phyloP scores from a whole-genome alignment of 768 basidiomycete genomes.

The Lactarius vividus region DNA sequence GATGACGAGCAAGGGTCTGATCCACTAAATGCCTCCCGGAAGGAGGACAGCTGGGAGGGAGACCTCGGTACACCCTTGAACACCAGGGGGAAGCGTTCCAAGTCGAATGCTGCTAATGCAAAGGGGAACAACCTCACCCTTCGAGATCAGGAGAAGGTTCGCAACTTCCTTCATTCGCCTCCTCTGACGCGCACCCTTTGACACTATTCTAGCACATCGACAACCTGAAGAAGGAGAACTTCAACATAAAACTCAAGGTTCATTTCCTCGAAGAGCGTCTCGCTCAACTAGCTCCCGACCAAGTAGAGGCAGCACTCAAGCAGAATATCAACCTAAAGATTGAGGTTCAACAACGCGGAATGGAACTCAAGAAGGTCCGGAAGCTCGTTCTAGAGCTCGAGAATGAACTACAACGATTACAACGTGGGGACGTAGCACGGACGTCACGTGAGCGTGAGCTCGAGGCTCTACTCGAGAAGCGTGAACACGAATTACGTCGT shows the following conservation, averaged over 20 bases:
- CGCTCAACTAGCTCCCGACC: constrained; percentile 84
- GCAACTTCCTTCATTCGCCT: constrained; percentile 24
- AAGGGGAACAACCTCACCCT: constrained; percentile 63
- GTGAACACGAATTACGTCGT: constrained; percentile 65
- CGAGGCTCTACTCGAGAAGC: constrained; percentile 71
- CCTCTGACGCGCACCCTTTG: not conserved
- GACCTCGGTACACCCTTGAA: constrained; percentile 51
- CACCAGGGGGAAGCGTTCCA: constrained; percentile 44
- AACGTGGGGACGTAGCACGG: constrained; percentile 44
- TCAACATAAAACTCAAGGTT: constrained; percentile 92
- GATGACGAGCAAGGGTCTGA: constrained; percentile 24
- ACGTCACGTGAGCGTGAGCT: constrained; percentile 66
- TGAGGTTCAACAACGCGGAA: constrained; percentile 83
- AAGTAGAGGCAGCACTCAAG: constrained; percentile 87
- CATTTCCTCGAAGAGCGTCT: constrained; percentile 95
- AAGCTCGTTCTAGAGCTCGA: constrained; percentile 85
- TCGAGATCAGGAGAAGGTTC: constrained; percentile 94
- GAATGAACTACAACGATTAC: constrained; percentile 69
- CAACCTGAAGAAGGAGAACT: constrained; percentile 94
- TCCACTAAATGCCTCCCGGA: constrained; percentile 22
- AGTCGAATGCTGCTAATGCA: constrained; percentile 39
- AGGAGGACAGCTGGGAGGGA: constrained; percentile 43
- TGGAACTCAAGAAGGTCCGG: constrained; percentile 90
- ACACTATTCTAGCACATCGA: constrained; percentile 73
- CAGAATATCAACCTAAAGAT: constrained; percentile 94